A percentile compares a stretch with the other conserved stretches of the same genome.
Conservation (phyloP, 768 basidiomycete species). For the Mycena latifolia region DNA sequence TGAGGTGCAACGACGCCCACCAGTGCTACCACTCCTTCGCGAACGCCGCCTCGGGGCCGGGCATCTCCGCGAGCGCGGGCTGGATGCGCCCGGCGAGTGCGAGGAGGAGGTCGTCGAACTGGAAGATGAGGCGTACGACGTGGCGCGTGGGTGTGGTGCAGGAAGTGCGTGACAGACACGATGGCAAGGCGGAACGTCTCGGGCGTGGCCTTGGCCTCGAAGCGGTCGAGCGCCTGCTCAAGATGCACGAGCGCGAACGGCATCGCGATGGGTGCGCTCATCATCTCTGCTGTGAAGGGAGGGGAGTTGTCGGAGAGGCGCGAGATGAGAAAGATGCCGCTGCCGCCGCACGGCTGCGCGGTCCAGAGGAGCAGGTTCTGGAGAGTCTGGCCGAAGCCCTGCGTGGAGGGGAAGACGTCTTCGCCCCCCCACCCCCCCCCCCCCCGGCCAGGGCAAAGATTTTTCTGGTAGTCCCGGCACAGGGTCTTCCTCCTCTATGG, state of each 20-base stretch:
- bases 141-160: constrained; percentile 8
- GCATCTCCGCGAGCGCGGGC: constrained; percentile 15
- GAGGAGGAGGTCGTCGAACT: constrained; percentile 15
- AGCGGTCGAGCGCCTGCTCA: no score
- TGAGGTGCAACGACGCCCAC: no score
- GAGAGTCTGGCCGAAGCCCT: not conserved
- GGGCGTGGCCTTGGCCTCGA: not conserved
- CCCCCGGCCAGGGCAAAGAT: constrained; percentile 5
- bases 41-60: constrained; percentile 17
- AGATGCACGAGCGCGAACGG: no score
- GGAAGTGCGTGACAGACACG: constrained; percentile 16
- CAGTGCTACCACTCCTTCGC: no score
- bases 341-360: constrained; percentile 12
- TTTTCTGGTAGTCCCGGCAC: not conserved
- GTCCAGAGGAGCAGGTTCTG: constrained; percentile 22
- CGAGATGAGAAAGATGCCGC: constrained; percentile 21
- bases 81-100: no score
- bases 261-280: not conserved
- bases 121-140: constrained; percentile 14
- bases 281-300: not conserved
- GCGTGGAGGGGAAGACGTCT: constrained; percentile 12
- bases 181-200: constrained; percentile 23
- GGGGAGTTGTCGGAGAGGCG: constrained; percentile 17
- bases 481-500: not conserved
- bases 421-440: no score